Conservation (phyloP, 768 basidiomycete species). For the Agrocybe praecox region DNA sequence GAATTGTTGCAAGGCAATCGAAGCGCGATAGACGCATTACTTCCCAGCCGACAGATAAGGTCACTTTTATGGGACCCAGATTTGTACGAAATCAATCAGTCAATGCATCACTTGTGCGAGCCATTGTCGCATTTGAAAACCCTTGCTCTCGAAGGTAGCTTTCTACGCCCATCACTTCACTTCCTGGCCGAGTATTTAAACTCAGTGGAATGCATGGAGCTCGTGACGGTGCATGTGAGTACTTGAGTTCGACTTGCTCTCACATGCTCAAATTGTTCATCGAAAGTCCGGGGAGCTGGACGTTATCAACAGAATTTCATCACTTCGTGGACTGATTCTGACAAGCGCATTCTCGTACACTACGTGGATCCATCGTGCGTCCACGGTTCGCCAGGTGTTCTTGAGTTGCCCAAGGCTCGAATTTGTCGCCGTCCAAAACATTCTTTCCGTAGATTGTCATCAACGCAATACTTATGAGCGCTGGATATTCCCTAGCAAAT, state of each 20-base stretch:
- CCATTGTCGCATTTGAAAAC: neutral
- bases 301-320: conserved; percentile 1
- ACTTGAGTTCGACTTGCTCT: neutral
- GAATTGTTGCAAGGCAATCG: neutral
- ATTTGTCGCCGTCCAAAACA: conserved; percentile 4
- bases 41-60: neutral
- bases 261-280: neutral
- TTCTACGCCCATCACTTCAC: conserved; percentile 5
- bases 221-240: conserved; percentile 11
- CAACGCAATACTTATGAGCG: neutral
- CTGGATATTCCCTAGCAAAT: neutral
- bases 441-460: neutral
- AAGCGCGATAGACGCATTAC: neutral
- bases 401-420: conserved; percentile 2
- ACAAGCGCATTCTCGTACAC: conserved; percentile 8
- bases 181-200: neutral
- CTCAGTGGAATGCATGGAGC: conserved; percentile 4
- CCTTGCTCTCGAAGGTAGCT: conserved; percentile 1
- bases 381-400: neutral
- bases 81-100: conserved; percentile 1
- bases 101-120: neutral
- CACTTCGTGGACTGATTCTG: conserved; percentile 7
- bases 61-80: neutral
- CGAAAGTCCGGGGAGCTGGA: conserved; percentile 5
- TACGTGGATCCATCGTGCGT: conserved; percentile 4